Evolutionary conservation across 2,329 filamentous ascomycete genomes (phyloP).

Genomic region (Chaetomiaceae sp.): DNA sequence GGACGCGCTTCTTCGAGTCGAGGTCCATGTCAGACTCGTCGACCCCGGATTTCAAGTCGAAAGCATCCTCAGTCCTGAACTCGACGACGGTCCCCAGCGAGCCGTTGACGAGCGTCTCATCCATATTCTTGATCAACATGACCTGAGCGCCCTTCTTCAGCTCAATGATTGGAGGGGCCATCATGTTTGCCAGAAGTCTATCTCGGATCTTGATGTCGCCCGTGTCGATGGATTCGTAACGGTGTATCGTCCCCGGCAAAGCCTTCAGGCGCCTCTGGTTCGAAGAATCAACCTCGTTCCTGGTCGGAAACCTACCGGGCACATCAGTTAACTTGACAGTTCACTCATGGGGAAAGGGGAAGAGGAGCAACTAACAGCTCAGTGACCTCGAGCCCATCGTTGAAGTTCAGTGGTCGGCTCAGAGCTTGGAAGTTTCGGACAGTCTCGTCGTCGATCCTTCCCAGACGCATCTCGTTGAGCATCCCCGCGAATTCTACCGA

Average conservation of each 20-base stretch:
- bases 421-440: slow-evolving; percentile 72
- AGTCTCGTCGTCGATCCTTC: slow-evolving; percentile 71
- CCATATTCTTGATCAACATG: slow-evolving; percentile 99
- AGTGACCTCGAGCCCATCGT: slow-evolving; percentile 75
- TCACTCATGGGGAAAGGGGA: background rate
- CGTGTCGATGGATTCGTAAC: slow-evolving; percentile 69
- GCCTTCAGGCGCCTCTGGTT: slow-evolving; percentile 70
- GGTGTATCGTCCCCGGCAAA: slow-evolving; percentile 63
- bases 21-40: slow-evolving; percentile 43
- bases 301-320: slow-evolving; percentile 68
- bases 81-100: slow-evolving; percentile 80
- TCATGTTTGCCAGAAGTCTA: slow-evolving; percentile 80
- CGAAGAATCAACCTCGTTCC: slow-evolving; percentile 81
- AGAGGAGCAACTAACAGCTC: slow-evolving; percentile 64
- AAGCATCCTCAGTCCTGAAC: slow-evolving; percentile 58
- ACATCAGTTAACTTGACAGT: slow-evolving; percentile 26
- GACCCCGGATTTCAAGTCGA: slow-evolving; percentile 30
- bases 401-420: slow-evolving; percentile 64
- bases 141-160: slow-evolving; percentile 93
- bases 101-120: slow-evolving; percentile 89
- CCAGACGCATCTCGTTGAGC: slow-evolving; percentile 96
- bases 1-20: slow-evolving; percentile 25
- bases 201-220: slow-evolving; percentile 71
- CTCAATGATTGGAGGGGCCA: slow-evolving; percentile 77
- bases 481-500: slow-evolving; percentile 74